Conservation (phyloP, 352 stramenopile species). For the Globisporangium recalcitrans region DNA sequence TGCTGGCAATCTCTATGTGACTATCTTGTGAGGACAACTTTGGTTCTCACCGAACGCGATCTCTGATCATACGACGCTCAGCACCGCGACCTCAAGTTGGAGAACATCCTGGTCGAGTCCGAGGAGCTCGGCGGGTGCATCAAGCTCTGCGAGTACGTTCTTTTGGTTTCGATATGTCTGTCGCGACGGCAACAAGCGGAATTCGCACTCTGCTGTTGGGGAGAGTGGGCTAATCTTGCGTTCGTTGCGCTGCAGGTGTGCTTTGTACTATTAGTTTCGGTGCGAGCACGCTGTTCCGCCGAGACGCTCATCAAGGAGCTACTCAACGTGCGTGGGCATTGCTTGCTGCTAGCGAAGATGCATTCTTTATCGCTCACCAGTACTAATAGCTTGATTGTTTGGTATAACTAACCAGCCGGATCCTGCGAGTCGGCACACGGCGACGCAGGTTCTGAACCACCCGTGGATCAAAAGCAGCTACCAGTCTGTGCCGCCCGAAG, state of each 20-base stretch:
- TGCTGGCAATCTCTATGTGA: not conserved
- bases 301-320: constrained; percentile 72
- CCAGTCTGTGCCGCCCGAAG: constrained; percentile 26
- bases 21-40: not conserved
- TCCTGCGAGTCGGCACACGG: constrained; percentile 45
- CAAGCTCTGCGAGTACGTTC: constrained; percentile 84
- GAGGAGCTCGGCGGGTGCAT: constrained; percentile 45
- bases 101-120: constrained; percentile 76
- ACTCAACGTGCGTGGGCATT: constrained; percentile 40
- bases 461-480: constrained; percentile 67
- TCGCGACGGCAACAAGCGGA: too few relatives aligned
- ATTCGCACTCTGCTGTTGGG: too few relatives aligned
- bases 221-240: too few relatives aligned
- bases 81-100: constrained; percentile 78
- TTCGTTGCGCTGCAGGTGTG: too few relatives aligned
- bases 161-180: too few relatives aligned
- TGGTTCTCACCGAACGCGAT: not conserved
- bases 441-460: constrained; percentile 56
- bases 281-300: constrained; percentile 70
- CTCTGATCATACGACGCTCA: constrained; percentile 11
- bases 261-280: constrained; percentile 73
- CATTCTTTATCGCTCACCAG: not conserved
- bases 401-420: constrained; percentile 46
- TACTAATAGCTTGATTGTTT: too few relatives aligned
- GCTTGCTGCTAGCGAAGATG: not conserved